phyloP scores from a whole-genome alignment of 78 protist genomes.

The Dictyostelium brefeldianum region DNA sequence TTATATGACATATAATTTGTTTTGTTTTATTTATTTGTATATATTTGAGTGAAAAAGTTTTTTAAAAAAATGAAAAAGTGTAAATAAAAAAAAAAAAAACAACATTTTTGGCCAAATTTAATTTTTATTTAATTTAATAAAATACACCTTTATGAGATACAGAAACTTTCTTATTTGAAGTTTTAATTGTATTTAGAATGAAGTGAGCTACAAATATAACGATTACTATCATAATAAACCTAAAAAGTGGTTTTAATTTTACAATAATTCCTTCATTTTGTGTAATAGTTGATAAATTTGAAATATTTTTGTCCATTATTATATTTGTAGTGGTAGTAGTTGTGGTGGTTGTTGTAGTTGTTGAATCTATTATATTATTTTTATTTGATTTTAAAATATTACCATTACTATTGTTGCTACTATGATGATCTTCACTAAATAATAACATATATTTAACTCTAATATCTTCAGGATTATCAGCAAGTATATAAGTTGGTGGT shows the following conservation, averaged over 20 bases:
- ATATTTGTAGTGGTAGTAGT: not conserved
- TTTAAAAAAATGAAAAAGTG: too few relatives aligned
- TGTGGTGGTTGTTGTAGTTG: not conserved
- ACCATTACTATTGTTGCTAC: not conserved
- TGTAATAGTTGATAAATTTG: not conserved
- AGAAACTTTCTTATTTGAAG: not conserved
- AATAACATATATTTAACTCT: constrained; percentile 55
- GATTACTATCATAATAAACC: not conserved
- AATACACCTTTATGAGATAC: not conserved
- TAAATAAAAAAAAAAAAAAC: too few relatives aligned
- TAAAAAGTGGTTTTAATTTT: not conserved
- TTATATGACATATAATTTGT: too few relatives aligned
- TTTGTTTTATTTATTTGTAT: too few relatives aligned
- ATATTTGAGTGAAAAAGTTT: too few relatives aligned
- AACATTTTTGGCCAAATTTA: too few relatives aligned
- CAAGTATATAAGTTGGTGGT: constrained; percentile 55
- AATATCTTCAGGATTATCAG: constrained; percentile 24
- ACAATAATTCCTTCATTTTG: not conserved
- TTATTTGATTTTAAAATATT: not conserved
- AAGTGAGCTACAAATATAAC: not conserved
- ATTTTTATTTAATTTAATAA: not conserved
- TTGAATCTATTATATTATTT: not conserved
- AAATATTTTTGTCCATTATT: not conserved
- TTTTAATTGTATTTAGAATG: not conserved
- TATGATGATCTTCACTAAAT: not conserved